Evolutionary conservation across 768 basidiomycete species (phyloP).

Genomic region (Psilocybe tampanensis): DNA sequence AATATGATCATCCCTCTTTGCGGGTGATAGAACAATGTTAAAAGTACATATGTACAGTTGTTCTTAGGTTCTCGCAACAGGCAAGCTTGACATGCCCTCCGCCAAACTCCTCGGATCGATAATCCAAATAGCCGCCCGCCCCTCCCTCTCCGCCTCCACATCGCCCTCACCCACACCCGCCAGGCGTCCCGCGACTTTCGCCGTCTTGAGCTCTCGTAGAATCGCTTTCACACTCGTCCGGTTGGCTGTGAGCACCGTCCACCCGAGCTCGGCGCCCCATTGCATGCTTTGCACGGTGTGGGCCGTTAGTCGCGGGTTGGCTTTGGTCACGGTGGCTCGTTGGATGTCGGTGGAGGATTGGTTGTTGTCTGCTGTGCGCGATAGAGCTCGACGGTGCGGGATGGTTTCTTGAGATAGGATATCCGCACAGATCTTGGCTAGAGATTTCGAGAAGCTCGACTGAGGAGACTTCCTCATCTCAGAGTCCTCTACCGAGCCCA

Average conservation of each 20-base stretch:
- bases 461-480: background rate
- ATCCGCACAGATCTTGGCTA: constrained; percentile 53
- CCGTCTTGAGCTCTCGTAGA: constrained; percentile 62
- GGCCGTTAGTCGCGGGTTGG: constrained; percentile 63
- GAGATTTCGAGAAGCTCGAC: constrained; percentile 43
- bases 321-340: constrained; percentile 53
- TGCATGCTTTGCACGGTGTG: constrained; percentile 80
- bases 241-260: constrained; percentile 92
- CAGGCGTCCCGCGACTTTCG: constrained; percentile 33
- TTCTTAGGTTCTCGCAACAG: background rate
- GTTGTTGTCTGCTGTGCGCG: constrained; percentile 15
- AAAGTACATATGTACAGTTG: too few species aligned
- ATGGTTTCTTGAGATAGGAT: constrained; percentile 53
- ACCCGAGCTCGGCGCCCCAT: constrained; percentile 65
- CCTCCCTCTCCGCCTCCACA: constrained; percentile 14
- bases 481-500: background rate
- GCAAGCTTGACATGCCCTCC: constrained; percentile 41
- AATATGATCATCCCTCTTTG: too few species aligned
- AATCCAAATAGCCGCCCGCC: constrained; percentile 62
- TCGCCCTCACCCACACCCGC: constrained; percentile 24
- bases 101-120: constrained; percentile 81
- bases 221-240: constrained; percentile 75
- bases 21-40: too few species aligned
- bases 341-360: constrained; percentile 42
- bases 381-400: constrained; percentile 34